These are phyloP conservation scores for Suillus sp. DNA, from an alignment of 768 basidiomycete species.

Conservation along the genomic window DNA sequence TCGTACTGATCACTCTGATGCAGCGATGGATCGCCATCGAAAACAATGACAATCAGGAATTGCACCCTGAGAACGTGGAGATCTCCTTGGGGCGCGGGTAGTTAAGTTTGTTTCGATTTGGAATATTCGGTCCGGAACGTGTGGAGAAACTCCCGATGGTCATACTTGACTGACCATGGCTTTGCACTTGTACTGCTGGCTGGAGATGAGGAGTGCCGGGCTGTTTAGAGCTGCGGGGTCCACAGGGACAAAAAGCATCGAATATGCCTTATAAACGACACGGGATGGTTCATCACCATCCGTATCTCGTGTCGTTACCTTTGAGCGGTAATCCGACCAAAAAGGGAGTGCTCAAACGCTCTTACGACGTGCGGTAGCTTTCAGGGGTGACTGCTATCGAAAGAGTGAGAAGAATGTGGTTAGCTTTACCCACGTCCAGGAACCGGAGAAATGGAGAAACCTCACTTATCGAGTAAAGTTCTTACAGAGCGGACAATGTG, in stretches of 20 bases:
- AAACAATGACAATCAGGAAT: constrained; percentile 6
- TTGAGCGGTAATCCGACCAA: constrained; percentile 3
- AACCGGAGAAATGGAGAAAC: constrained; percentile 2
- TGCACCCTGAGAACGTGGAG: constrained; percentile 2
- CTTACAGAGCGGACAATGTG: background rate
- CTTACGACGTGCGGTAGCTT: background rate
- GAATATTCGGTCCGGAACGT: background rate
- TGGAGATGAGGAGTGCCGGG: background rate
- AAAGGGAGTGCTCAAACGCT: background rate
- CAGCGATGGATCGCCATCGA: constrained; percentile 5
- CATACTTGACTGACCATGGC: background rate
- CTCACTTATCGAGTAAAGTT: background rate
- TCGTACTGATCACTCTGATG: background rate
- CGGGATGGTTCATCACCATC: background rate
- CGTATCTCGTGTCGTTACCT: background rate
- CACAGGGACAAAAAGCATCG: background rate
- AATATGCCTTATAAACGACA: background rate
- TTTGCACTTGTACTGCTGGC: background rate
- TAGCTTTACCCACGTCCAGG: constrained; percentile 4
- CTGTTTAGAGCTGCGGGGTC: background rate
- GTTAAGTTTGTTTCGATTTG: background rate
- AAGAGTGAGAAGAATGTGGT: background rate
- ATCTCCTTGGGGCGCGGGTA: background rate
- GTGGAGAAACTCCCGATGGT: background rate
- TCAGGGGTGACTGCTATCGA: constrained; percentile 5